Conservation (phyloP, 225 moss, liverwort and hornwort genomes). For the Climacium dendroides region DNA sequence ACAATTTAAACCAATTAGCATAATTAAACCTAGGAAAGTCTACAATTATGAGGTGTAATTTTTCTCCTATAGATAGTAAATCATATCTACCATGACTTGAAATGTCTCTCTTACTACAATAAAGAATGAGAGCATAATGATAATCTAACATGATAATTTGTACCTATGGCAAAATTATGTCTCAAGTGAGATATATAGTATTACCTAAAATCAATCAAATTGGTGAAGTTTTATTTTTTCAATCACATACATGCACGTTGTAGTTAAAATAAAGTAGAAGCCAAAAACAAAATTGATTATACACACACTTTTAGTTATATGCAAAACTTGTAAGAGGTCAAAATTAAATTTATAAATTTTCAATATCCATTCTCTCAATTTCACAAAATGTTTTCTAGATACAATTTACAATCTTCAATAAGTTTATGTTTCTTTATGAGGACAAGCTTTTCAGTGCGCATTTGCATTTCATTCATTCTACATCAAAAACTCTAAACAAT, state of each 20-base stretch:
- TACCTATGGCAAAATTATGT: neutral
- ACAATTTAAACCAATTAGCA: neutral
- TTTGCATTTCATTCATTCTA: neutral
- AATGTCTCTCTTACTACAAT: neutral
- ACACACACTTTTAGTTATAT: too few relatives aligned
- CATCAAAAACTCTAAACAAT: neutral
- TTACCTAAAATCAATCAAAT: neutral
- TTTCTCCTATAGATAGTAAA: neutral
- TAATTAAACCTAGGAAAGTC: neutral
- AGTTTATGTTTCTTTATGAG: neutral
- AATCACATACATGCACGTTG: neutral
- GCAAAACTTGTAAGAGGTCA: neutral
- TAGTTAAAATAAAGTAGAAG: too few relatives aligned
- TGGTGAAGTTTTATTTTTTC: neutral
- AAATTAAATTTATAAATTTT: neutral
- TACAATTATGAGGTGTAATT: neutral
- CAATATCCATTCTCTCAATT: neutral
- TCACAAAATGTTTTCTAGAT: neutral
- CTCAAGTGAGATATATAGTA: neutral
- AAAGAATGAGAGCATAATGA: too few relatives aligned
- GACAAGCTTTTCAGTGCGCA: neutral
- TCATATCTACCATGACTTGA: neutral
- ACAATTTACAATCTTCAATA: neutral
- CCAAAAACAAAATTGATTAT: too few relatives aligned
- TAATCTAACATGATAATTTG: accelerated